Evolutionary conservation across 106 monocot species (phyloP).

Genomic region (Cymbidium sinense): DNA sequence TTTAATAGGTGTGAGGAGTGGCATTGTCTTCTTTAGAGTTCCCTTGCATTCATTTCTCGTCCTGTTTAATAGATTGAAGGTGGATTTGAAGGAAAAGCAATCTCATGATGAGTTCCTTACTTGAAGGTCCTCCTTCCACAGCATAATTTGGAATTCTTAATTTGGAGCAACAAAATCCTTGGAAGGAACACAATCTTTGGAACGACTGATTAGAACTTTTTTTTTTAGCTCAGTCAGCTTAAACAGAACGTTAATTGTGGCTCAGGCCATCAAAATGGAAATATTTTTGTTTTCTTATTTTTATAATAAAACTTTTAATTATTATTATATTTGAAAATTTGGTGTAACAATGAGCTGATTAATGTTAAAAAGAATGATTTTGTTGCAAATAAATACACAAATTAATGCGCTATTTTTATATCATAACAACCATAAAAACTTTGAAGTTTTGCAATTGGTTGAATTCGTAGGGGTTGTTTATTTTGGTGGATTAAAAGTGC

Average conservation of each 20-base stretch:
- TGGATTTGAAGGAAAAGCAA: not conserved
- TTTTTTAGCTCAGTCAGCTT: not conserved
- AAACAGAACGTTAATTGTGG: not conserved
- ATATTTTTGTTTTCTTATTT: not conserved
- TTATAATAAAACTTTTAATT: not conserved
- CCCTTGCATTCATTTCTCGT: not conserved
- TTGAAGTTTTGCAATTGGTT: not conserved
- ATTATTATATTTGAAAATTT: not conserved
- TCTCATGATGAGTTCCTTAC: not conserved
- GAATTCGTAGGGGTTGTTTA: not conserved
- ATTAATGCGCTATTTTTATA: not conserved
- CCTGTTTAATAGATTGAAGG: not conserved
- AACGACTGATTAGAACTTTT: not conserved
- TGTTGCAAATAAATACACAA: not conserved
- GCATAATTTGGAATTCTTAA: not conserved
- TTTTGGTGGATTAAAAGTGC: too few relatives aligned
- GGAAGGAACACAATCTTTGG: not conserved
- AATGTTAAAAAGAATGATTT: not conserved
- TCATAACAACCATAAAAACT: not conserved
- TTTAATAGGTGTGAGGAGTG: not conserved
- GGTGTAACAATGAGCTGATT: not conserved
- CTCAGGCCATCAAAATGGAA: not conserved
- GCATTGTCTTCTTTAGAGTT: not conserved
- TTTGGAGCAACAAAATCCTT: not conserved
- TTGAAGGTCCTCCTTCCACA: not conserved